Percentiles rank a stretch among this genome's conserved stretches.
These are phyloP conservation scores for Hordeum marinum DNA, from an alignment of 176 grass and related monocot genomes.

Conservation along the genomic window DNA sequence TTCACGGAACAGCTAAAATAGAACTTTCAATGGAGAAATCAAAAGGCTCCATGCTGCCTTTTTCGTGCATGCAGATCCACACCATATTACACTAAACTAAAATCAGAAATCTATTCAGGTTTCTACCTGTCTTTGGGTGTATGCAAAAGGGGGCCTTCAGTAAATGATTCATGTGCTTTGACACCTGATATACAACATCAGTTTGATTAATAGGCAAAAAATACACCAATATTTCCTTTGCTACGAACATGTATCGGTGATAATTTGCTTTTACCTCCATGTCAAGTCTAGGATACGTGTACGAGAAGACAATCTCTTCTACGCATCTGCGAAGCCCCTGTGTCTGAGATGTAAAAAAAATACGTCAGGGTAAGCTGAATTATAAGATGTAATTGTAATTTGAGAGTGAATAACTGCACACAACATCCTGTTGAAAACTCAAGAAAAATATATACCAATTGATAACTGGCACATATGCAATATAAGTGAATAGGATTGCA, in stretches of 20 bases:
- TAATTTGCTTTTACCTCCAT: constrained; percentile 63
- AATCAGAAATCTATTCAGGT: neutral
- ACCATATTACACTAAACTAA: neutral
- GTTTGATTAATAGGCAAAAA: neutral
- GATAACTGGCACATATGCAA: neutral
- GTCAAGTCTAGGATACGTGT: constrained; percentile 94
- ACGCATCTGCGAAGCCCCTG: constrained; percentile 74
- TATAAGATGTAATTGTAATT: neutral
- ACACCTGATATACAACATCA: constrained; percentile 51
- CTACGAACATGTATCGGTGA: neutral
- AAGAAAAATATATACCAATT: neutral
- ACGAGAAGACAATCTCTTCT: constrained; percentile 93
- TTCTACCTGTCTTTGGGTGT: constrained; percentile 86
- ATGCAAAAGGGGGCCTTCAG: constrained; percentile 94
- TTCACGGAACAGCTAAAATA: neutral
- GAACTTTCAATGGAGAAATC: neutral
- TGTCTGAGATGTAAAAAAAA: constrained; percentile 29
- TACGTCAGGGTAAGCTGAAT: neutral
- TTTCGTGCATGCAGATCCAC: neutral
- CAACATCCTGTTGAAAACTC: neutral
- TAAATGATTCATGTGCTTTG: constrained; percentile 98
- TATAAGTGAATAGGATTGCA: neutral
- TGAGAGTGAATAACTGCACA: neutral
- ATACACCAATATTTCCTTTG: neutral
- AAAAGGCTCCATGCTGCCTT: neutral